Evolutionary conservation across 2,329 filamentous ascomycete genomes (phyloP), one percentile per base, ranked within the genome.

Genomic region (Sphaerulina musiva): DNA sequence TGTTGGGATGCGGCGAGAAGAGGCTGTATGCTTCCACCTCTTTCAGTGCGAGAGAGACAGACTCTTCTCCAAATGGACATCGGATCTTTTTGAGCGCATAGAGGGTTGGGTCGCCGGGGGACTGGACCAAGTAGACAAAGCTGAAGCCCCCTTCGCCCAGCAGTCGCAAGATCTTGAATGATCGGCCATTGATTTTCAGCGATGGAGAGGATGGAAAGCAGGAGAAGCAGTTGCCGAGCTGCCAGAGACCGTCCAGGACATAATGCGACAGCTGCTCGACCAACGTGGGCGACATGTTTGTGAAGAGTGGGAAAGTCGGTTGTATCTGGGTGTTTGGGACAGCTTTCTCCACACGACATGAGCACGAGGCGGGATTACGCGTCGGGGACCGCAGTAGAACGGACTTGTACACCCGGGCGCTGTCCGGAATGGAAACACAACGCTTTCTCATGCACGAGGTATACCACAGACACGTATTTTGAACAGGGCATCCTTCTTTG

Each of bases 21-120:
- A 96, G 82, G 61, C 85, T 85, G 77, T 98, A 98, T 47, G 93
- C 92, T 72, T 97, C 92, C 58, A 97, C 93, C 76, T 98, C 93
- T 72, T 92, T 92, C 79, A 97, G 86, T 48, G 93, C 93, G 70
- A 89, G 89, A 62, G 89, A 84, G 55, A 98, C 92, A 26, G 89
- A 95, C 77, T 98, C 93, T 72, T 93, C 87, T 62, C 93, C 93
- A 68, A 98, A 97, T 4, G 93, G 92, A 78, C 93, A 98, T 69
- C 92, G 86, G 72, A 98, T 98, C 80, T 98, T 98, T 74, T 98
- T 98, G 58, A 97, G 84, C 14, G 93, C 93, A 72, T 95, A 92
- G 45, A 95, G 81, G 65, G 92, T 84, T 56, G 88, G 87, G 49
- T 83, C 86, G 51, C 82, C 78, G 46, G 87, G 92, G 72, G 96